Conservation (phyloP, 2,329 filamentous ascomycete genomes). For the Penicillium sp. region DNA sequence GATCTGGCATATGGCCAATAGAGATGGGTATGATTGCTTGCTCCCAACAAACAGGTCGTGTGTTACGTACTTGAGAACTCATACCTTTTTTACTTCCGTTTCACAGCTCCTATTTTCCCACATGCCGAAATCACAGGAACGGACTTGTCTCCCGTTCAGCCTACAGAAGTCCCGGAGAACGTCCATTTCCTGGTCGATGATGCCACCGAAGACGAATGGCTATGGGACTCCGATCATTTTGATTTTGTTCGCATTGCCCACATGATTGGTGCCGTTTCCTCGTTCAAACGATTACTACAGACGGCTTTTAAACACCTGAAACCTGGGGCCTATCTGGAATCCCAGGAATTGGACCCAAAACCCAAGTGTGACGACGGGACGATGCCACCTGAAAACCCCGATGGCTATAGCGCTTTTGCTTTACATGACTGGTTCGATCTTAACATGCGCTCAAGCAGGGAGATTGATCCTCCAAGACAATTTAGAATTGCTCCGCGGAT, state of each 20-base stretch:
- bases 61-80: constrained; percentile 15
- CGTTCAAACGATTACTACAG: constrained; percentile 60
- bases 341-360: constrained; percentile 50
- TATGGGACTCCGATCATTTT: constrained; percentile 55
- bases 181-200: constrained; percentile 77
- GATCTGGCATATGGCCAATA: constrained; percentile 70
- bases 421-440: constrained; percentile 56
- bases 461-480: constrained; percentile 48
- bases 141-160: constrained; percentile 71
- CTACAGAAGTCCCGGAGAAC: constrained; percentile 69
- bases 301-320: constrained; percentile 58
- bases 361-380: constrained; percentile 59
- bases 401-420: constrained; percentile 40
- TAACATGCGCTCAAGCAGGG: constrained; percentile 49
- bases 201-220: constrained; percentile 63
- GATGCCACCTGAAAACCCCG: constrained; percentile 52
- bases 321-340: constrained; percentile 59
- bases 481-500: constrained; percentile 59
- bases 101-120: constrained; percentile 55
- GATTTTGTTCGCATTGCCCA: constrained; percentile 65
- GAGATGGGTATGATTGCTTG: constrained; percentile 57
- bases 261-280: constrained; percentile 61
- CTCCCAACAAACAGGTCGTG: neutral
- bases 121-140: constrained; percentile 63
- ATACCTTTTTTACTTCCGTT: constrained; percentile 8